Base-by-base conservation (phyloP, 1,139 yeast species). In the Suhomyces guaymorum region DNA sequence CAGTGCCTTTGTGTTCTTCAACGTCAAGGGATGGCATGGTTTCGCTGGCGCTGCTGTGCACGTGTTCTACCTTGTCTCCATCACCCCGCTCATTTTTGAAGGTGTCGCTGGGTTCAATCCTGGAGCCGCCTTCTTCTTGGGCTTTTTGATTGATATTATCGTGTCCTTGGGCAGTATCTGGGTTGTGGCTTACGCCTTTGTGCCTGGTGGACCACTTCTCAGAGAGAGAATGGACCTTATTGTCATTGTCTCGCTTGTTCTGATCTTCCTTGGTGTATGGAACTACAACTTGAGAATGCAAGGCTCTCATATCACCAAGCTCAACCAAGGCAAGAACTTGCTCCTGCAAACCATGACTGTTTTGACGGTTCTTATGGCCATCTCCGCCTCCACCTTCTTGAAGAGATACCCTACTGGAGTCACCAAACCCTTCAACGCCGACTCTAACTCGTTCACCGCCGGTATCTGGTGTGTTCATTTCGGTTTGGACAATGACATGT, bases 401-500 rank as follows among this genome's bases (percentile, higher is more conserved):
- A 61, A 73, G 41, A 73, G 96, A 49, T 73, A 73, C 54, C 85
- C 84, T 43, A 62, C 70, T 8, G 33, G 12, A 15, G 72, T 73
- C 11, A 86, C 86, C 28, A 61, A 62, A 39, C 97, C 97, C 15
- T 82, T 79, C 54, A 92, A 90, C 53, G 81, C 84, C 15, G 82
- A 82, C 9, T 77, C 89, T 8, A 75, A 80, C 50, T 61, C 88
- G 3, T 78, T 92, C 53, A 89, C 96, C 2, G 90, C 97, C 1
- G 98, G 97, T 54, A 90, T 92, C 45, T 92, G 98, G 98, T 92
- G 98, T 24, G 82, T 92, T 44, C 98, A 92, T 63, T 92, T 92
- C 55, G 98, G 97, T 14, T 73, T 92, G 37, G 98, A 92, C 58
- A 92, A 92, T 57, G 96, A 90, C 57, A 85, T 92, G 95, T 92